These are phyloP conservation scores for Chromosphaera perkinsii DNA, from an alignment of 208 protist genomes.

Conservation along the genomic window DNA sequence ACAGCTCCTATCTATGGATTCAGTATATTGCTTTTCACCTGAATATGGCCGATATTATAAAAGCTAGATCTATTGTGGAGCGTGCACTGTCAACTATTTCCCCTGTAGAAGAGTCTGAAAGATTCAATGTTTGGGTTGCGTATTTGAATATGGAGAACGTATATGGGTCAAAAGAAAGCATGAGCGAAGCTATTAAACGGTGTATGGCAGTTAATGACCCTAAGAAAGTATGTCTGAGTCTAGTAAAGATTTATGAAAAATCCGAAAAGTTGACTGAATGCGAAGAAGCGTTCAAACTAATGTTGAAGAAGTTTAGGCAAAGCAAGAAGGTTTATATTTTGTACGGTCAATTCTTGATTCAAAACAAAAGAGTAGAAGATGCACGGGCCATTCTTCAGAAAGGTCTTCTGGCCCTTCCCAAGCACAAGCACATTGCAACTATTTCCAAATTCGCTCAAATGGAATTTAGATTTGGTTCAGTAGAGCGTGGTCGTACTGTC, in stretches of 20 bases:
- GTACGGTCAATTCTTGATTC: conserved; percentile 43
- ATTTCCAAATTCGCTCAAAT: conserved; percentile 68
- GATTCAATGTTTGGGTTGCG: conserved; percentile 70
- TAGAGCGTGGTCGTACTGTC: conserved; percentile 68
- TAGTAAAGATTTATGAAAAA: conserved; percentile 40
- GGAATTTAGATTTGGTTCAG: conserved; percentile 69
- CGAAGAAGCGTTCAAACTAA: conserved; percentile 36
- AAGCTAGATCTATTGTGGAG: conserved; percentile 60
- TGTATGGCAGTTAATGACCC: conserved; percentile 11
- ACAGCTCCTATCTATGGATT: conserved; percentile 64
- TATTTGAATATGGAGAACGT: conserved; percentile 69
- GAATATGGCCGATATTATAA: conserved; percentile 51
- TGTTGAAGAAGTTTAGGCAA: conserved; percentile 58
- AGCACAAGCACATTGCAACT: conserved; percentile 56
- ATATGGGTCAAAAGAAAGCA: conserved; percentile 49
- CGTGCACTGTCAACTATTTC: conserved; percentile 56
- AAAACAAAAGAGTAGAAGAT: conserved; percentile 8
- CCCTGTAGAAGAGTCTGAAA: conserved; percentile 52
- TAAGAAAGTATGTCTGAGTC: conserved; percentile 39
- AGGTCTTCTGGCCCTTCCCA: conserved; percentile 49
- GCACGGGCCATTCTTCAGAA: conserved; percentile 43
- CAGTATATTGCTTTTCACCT: conserved; percentile 66
- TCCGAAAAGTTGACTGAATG: conserved; percentile 1
- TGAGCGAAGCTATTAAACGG: conserved; percentile 25
- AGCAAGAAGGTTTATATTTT: conserved; percentile 58